Percentiles rank a stretch among this genome's conserved stretches.
These are phyloP conservation scores for Diversispora epigaea DNA, from an alignment of 192 early-diverging fungal genomes.

Conservation along the genomic window DNA sequence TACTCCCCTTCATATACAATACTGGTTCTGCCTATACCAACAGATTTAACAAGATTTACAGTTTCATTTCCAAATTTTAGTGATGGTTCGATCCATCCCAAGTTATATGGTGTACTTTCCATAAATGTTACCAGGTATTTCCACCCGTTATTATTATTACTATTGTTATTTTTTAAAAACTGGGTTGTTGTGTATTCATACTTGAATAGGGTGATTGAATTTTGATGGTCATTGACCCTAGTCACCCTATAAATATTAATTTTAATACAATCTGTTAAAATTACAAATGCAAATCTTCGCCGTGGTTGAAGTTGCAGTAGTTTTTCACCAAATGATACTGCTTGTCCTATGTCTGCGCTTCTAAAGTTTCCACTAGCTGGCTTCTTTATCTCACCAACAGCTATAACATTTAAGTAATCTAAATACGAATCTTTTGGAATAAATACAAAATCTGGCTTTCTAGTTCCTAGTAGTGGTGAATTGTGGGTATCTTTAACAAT, in stretches of 20 bases:
- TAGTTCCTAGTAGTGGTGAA: constrained; percentile 1
- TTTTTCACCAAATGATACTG: constrained; percentile 27
- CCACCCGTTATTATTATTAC: neutral
- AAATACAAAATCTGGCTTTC: constrained; percentile 28
- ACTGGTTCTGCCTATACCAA: constrained; percentile 22
- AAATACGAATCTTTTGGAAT: neutral
- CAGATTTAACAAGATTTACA: constrained; percentile 6
- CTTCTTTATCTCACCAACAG: constrained; percentile 8
- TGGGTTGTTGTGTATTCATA: constrained; percentile 4
- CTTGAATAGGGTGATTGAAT: no score
- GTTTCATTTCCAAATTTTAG: constrained; percentile 1
- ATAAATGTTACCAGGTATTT: constrained; percentile 20
- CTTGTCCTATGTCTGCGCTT: constrained; percentile 24
- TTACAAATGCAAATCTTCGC: constrained; percentile 5
- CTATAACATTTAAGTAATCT: constrained; percentile 15
- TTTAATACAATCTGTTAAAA: constrained; percentile 11
- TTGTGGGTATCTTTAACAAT: neutral
- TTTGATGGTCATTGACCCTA: neutral
- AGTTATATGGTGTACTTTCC: neutral
- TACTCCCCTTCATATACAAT: constrained; percentile 14
- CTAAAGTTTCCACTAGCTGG: neutral
- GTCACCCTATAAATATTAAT: neutral
- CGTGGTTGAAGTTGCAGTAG: constrained; percentile 18
- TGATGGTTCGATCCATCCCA: constrained; percentile 21
- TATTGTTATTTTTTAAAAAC: neutral